A percentile compares a stretch with the other conserved stretches of the same genome.
These are phyloP conservation scores for Aspergillus hancockii DNA, from an alignment of 495 filamentous ascomycete species.

Conservation along the genomic window DNA sequence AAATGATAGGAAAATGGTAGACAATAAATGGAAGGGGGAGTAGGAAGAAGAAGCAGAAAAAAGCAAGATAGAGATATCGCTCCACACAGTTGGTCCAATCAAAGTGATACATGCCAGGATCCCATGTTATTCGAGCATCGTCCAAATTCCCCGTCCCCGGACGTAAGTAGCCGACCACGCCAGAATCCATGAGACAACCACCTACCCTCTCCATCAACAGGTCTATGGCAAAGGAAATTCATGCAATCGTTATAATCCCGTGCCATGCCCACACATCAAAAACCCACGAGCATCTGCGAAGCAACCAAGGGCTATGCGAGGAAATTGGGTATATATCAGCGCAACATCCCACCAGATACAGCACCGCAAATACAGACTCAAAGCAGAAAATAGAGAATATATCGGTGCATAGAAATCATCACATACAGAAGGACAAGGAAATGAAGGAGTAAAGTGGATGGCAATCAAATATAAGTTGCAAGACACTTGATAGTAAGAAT, in stretches of 20 bases:
- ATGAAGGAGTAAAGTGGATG: not conserved
- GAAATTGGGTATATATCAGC: conserved; percentile 42
- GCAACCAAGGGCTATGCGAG: conserved; percentile 34
- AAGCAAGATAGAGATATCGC: not conserved
- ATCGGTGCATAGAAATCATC: conserved; percentile 15
- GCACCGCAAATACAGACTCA: conserved; percentile 22
- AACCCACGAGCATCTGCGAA: conserved; percentile 21
- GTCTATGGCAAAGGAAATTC: conserved; percentile 40
- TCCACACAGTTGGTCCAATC: not conserved
- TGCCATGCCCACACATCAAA: conserved; percentile 29
- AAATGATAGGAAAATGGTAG: conserved; percentile 3
- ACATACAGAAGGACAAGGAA: conserved; percentile 5
- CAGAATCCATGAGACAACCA: not conserved
- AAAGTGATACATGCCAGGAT: not conserved
- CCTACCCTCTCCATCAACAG: conserved; percentile 6
- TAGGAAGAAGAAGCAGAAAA: not conserved
- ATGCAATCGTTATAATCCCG: conserved; percentile 42
- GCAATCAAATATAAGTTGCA: not conserved
- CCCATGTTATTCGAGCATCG: not conserved
- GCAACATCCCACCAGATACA: conserved; percentile 34
- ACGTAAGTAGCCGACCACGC: not conserved
- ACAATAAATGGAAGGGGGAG: not conserved
- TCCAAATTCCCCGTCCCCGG: not conserved
- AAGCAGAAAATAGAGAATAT: conserved; percentile 14
- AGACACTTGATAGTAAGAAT: conserved; percentile 3